These are phyloP conservation scores for Clarireedia paspali DNA, from an alignment of 2,329 filamentous ascomycete species.

Conservation along the genomic window DNA sequence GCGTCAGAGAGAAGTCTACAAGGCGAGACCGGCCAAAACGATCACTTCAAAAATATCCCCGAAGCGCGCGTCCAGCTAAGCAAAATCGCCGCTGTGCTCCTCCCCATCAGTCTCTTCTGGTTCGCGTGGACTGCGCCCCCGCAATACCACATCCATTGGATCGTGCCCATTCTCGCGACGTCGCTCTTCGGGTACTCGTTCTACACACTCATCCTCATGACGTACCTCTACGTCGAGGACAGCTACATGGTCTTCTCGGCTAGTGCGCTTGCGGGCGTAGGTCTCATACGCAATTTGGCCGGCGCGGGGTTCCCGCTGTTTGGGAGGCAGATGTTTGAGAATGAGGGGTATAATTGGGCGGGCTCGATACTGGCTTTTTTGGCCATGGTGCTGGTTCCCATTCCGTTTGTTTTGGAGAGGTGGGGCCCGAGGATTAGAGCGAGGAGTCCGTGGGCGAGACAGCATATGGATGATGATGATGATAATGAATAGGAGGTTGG, in stretches of 20 bases:
- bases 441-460: slow-evolving; percentile 22
- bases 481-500: neutral
- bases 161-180: slow-evolving; percentile 42
- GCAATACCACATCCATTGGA: slow-evolving; percentile 22
- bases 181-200: slow-evolving; percentile 43
- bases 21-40: neutral
- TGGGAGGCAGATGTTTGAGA: slow-evolving; percentile 29
- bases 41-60: slow-evolving; percentile 30
- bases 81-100: slow-evolving; percentile 32
- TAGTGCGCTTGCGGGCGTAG: slow-evolving; percentile 35
- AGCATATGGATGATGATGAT: slow-evolving; percentile 9
- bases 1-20: neutral
- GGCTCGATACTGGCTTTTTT: slow-evolving; percentile 31
- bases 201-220: slow-evolving; percentile 42
- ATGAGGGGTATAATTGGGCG: slow-evolving; percentile 32
- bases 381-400: slow-evolving; percentile 30
- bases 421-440: slow-evolving; percentile 22
- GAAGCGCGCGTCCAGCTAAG: slow-evolving; percentile 36
- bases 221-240: slow-evolving; percentile 41
- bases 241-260: slow-evolving; percentile 38
- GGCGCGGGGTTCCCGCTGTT: slow-evolving; percentile 35
- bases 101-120: slow-evolving; percentile 30
- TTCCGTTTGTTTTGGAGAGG: slow-evolving; percentile 26
- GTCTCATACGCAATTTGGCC: slow-evolving; percentile 32
- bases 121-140: slow-evolving; percentile 31